Base-by-base conservation (phyloP, 202 grass and related monocot genomes). In the Setaria viridis region DNA sequence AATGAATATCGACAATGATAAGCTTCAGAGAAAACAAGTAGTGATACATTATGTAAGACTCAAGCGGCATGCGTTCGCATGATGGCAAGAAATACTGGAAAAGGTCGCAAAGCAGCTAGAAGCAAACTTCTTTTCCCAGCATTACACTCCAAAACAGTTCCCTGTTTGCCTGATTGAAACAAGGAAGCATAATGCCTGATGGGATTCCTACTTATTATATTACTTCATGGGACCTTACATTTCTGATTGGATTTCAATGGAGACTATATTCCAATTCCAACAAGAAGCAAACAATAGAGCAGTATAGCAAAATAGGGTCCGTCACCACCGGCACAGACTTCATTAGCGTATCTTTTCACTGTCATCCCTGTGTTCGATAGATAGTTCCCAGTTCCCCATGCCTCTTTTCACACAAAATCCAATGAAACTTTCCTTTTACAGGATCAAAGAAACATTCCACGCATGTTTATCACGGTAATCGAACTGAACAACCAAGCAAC, bases 1-100 rank as follows among this genome's bases (percentile, higher is more conserved):
- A 66, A 50, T 64, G 84, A 91, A 59, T 77, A 93, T 87, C 58
- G 21, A 85, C 82, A 88, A 32, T 1, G 3, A 43, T 60, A 72
- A 41, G 47, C 72, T 85, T 67, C 41, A 88, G 76, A 67, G 16
- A 65, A 67, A 83, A 17, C 2, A 82, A 60, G 32, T 70, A 81
- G 16, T 1, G 41, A 16, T 42, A 53, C 37, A 66, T 72, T 48
- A 77, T 84, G 35, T 30, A 70, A 41, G 62, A 80, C 3, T 77
- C 50, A 73, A 55, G 17, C 11, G 79, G 46, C 37, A 70, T 19
- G 54, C 12, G 77, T 77, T 68, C 9, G 29, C 20, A 29, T 6
- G 42, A 76, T 59, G 37, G 14, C 10, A 85, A 55, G 1, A 43
- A 59, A 49, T 34, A 16, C 9, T 19, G 34, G 10, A 25, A 13